phyloP scores from a whole-genome alignment of 2,329 filamentous ascomycete genomes.

The Beauveria medogensis region DNA sequence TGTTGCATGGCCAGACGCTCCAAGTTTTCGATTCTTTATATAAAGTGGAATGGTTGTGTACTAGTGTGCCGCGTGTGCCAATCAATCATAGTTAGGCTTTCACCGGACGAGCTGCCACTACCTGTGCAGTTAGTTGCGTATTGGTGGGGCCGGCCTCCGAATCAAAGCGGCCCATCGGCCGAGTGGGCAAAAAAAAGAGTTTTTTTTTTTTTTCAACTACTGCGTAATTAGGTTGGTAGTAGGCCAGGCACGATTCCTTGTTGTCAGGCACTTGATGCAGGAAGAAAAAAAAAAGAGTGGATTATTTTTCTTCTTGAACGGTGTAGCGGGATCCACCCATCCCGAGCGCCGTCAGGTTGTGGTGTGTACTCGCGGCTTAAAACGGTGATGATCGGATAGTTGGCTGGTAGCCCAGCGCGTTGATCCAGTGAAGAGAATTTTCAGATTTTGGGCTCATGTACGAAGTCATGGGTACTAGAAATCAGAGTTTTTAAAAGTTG shows the following conservation, averaged over 20 bases:
- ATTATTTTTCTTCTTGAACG: not conserved
- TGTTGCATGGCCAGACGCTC: not conserved
- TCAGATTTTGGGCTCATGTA: not conserved
- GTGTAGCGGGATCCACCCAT: not conserved
- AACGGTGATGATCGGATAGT: constrained; percentile 7
- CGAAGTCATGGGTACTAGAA: too few species aligned
- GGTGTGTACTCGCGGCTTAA: constrained; percentile 7
- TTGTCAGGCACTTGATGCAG: not conserved
- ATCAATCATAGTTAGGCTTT: too few species aligned
- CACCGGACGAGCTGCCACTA: not conserved
- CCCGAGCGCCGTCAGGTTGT: not conserved
- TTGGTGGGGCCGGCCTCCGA: not conserved
- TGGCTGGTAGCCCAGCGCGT: not conserved
- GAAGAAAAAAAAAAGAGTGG: not conserved
- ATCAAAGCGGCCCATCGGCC: not conserved
- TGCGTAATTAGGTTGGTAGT: too few species aligned
- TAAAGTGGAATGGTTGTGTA: not conserved
- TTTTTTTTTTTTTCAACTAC: not conserved
- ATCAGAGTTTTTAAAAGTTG: not conserved
- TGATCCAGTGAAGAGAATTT: not conserved
- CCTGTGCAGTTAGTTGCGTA: not conserved
- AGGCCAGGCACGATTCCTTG: not conserved
- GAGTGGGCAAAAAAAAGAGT: not conserved
- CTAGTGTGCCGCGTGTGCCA: too few species aligned
- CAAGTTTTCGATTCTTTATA: not conserved